Evolutionary conservation across 2,329 filamentous ascomycete species (phyloP).

Genomic region (Colletotrichum siamense): DNA sequence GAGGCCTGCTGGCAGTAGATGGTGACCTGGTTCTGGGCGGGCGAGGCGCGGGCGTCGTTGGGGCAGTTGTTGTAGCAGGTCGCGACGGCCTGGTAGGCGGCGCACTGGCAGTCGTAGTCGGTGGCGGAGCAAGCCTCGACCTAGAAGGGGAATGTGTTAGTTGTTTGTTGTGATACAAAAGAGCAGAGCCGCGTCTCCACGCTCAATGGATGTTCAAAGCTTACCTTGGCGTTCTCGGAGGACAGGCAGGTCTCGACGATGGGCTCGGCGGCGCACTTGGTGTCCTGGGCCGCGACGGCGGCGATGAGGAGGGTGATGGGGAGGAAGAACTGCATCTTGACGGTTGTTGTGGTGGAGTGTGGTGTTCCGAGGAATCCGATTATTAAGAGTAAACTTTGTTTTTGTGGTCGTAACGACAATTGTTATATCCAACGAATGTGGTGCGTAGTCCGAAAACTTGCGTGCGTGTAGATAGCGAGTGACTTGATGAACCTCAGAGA

Average conservation of each 20-base stretch:
- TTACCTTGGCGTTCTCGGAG: conserved; percentile 43
- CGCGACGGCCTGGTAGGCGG: conserved; percentile 46
- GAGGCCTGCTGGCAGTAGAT: conserved; percentile 52
- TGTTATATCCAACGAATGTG: conserved; percentile 9
- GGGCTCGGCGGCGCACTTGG: conserved; percentile 48
- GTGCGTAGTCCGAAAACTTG: background rate
- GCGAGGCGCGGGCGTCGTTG: conserved; percentile 44
- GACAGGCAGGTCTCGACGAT: conserved; percentile 51
- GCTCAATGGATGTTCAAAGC: background rate
- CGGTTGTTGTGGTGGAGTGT: background rate
- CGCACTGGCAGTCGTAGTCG: conserved; percentile 55
- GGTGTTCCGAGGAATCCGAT: background rate
- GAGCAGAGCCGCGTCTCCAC: too few species aligned
- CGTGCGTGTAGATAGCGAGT: conserved; percentile 3
- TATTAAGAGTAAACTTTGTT: background rate
- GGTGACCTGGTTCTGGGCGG: conserved; percentile 42
- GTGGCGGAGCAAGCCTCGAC: conserved; percentile 39
- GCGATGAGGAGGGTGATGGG: conserved; percentile 40
- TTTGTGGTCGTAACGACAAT: background rate
- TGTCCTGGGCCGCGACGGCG: conserved; percentile 31
- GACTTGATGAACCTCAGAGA: conserved; percentile 14
- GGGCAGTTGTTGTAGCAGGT: conserved; percentile 65
- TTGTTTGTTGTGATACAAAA: background rate
- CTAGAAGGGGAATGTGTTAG: conserved; percentile 22
- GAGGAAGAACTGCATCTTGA: conserved; percentile 52